A percentile compares a stretch with the other conserved stretches of the same genome.
These are phyloP conservation scores for Botrytis hyacinthi DNA, from an alignment of 2,329 filamentous ascomycete species.

Conservation along the genomic window DNA sequence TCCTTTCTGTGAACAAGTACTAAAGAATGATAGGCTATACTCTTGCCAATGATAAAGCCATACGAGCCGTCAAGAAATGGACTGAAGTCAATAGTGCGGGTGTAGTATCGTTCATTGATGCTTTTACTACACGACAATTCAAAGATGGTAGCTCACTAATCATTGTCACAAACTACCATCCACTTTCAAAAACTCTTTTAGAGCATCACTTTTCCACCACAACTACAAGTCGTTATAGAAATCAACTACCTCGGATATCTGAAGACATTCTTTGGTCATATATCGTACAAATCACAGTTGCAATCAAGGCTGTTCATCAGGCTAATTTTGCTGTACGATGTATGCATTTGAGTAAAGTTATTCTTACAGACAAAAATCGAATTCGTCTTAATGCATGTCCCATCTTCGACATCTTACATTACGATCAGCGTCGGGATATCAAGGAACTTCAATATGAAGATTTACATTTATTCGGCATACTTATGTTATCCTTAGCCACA, in stretches of 20 bases:
- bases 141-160: constrained; percentile 85
- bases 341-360: constrained; percentile 82
- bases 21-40: constrained; percentile 61
- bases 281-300: constrained; percentile 85
- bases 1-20: neutral
- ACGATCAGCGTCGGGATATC: constrained; percentile 66
- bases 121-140: constrained; percentile 90
- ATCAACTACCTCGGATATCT: constrained; percentile 46
- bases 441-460: constrained; percentile 85
- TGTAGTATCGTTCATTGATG: constrained; percentile 84
- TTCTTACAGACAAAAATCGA: constrained; percentile 86
- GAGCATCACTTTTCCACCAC: constrained; percentile 66
- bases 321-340: constrained; percentile 80
- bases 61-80: constrained; percentile 84
- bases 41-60: constrained; percentile 84
- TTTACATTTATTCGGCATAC: constrained; percentile 75
- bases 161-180: constrained; percentile 91
- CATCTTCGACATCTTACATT: constrained; percentile 85
- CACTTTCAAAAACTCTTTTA: constrained; percentile 82
- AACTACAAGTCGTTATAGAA: constrained; percentile 40
- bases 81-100: constrained; percentile 78
- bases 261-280: constrained; percentile 89
- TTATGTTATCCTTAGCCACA: constrained; percentile 79
- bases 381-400: constrained; percentile 85
- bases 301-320: constrained; percentile 80